These are phyloP conservation scores for Euphrasia confusa DNA, from an alignment of 257 asterid species.

Conservation along the genomic window DNA sequence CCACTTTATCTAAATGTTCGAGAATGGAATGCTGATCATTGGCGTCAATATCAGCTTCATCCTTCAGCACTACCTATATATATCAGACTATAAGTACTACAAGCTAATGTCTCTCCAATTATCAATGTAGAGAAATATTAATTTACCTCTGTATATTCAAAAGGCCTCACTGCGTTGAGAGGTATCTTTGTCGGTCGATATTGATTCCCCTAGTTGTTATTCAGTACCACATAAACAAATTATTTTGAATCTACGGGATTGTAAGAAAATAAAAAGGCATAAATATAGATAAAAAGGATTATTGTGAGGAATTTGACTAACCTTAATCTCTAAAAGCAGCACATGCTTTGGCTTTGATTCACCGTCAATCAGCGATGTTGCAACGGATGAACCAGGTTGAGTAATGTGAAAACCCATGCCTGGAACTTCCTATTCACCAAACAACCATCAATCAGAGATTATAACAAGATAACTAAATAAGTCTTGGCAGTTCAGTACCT, in stretches of 20 bases:
- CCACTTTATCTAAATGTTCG: conserved; percentile 94
- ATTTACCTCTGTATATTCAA: conserved; percentile 86
- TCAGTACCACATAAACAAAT: conserved; percentile 23
- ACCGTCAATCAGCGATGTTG: conserved; percentile 95
- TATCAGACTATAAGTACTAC: conserved; percentile 25
- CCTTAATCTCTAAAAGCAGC: conserved; percentile 95
- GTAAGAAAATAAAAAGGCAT: conserved; percentile 6
- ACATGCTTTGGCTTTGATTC: conserved; percentile 97
- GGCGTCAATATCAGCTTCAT: conserved; percentile 82
- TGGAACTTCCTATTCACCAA: conserved; percentile 73
- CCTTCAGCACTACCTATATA: conserved; percentile 81
- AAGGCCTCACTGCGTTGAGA: conserved; percentile 86
- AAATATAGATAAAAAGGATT: conserved; percentile 11
- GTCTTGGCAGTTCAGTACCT: conserved; percentile 42
- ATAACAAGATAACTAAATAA: conserved; percentile 19
- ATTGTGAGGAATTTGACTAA: conserved; percentile 25
- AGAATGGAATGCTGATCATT: conserved; percentile 89
- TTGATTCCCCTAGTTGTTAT: conserved; percentile 71
- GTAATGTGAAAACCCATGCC: conserved; percentile 99
- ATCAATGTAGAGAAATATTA: conserved; percentile 25
- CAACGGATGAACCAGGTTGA: conserved; percentile 99
- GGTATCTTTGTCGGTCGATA: conserved; percentile 97
- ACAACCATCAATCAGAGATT: conserved; percentile 26
- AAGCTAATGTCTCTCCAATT: conserved; percentile 25
- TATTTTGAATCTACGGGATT: conserved; percentile 13